These are phyloP conservation scores for Zygosaccharomyces kombuchaensis DNA, from an alignment of 805 yeast genomes.

Conservation along the genomic window DNA sequence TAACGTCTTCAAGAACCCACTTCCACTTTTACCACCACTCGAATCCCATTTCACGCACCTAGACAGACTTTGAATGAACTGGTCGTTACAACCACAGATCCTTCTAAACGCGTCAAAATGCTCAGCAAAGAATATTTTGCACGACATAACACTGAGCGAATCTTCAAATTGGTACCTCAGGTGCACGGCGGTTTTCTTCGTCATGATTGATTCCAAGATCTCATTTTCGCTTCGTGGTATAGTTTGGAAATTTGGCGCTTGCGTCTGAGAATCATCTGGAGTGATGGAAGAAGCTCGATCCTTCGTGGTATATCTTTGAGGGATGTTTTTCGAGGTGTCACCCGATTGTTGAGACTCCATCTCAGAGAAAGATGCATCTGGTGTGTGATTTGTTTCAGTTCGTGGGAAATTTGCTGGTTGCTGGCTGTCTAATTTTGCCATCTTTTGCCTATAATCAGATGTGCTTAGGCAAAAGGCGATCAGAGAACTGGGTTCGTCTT, in stretches of 20 bases:
- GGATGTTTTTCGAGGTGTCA: slow-evolving; percentile 1
- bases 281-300: slow-evolving; percentile 3
- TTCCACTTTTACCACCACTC: slow-evolving; percentile 94
- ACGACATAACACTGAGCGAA: slow-evolving; percentile 74
- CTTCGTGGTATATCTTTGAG: slow-evolving; percentile 3
- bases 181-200: slow-evolving; percentile 82
- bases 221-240: slow-evolving; percentile 25
- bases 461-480: slow-evolving; percentile 90
- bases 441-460: slow-evolving; percentile 69
- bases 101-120: slow-evolving; percentile 92
- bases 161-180: slow-evolving; percentile 88
- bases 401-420: slow-evolving; percentile 8
- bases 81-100: slow-evolving; percentile 71
- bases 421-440: slow-evolving; percentile 35
- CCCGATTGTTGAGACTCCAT: slow-evolving; percentile 7
- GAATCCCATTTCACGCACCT: slow-evolving; percentile 96
- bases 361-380: slow-evolving; percentile 7
- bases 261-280: slow-evolving; percentile 1
- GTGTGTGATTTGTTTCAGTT: slow-evolving; percentile 6
- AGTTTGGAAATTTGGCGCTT: slow-evolving; percentile 1
- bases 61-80: slow-evolving; percentile 82
- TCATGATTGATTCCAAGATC: slow-evolving; percentile 61
- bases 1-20: slow-evolving; percentile 84
- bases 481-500: slow-evolving; percentile 92
- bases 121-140: slow-evolving; percentile 92